Evolutionary conservation across 768 basidiomycete genomes (phyloP), one percentile per base, ranked within the genome.

Genomic region (Xerocomus potaroensis): DNA sequence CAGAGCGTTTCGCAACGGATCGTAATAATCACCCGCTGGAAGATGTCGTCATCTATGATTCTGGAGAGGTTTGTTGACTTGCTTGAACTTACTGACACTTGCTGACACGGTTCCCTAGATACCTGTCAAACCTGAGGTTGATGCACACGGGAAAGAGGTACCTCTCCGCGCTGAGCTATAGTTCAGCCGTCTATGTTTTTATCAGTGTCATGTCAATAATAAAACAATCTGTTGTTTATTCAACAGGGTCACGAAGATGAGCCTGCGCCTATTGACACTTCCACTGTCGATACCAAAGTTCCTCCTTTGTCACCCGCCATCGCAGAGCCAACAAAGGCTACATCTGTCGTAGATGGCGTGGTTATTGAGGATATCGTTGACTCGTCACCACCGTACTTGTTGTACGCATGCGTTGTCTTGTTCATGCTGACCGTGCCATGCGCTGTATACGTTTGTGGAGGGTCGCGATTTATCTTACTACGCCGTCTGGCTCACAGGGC

Each of bases 151-250:
- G 63, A 84, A 89, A 51, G 75, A 95, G 90, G 91, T 95, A 82
- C 94, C 92, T 70, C 69, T 89, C 60, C 91, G 82, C 64, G 87
- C 80, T 80, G 95, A 98, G 81, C 91, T 97, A 65, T 97, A 61
- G 84, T 68, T 61, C 63, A 62, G 72, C 71, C 67, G 61, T 57
- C 47, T 27, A 45, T 63, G 51, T 62, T 59, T 34, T 27, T 27
- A 53, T 57, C 41, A 29, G 64, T 68, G 48, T 65, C 62, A 68
- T 74, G 69, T 69, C 63, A 77, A 81, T 80, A 61, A 61, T 62
- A 62, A 76, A 76, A 75, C 52, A 46, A 72, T 71, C 59, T 59
- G 69, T 73, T 71, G 60, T 60, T 76, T 73, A 57, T 71, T n/a
- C 64, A 57, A 72, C 72, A 80, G 76, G 77, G 71, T 56, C 39